Base-by-base conservation (phyloP, 805 yeast genomes). In the Crinitomyces ghanaensis region DNA sequence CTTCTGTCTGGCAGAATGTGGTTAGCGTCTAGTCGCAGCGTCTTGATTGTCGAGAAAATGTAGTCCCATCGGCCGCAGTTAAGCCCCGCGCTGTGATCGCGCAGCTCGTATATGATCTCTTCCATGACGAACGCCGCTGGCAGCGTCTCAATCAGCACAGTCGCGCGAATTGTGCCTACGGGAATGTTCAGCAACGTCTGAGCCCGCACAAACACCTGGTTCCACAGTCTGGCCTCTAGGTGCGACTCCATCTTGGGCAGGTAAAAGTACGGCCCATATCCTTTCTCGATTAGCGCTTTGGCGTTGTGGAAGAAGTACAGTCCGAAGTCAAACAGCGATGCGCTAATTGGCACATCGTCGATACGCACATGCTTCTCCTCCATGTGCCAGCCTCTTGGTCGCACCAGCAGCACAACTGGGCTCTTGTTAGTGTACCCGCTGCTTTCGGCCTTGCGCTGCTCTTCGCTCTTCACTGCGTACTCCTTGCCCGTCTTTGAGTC, bases 11-110 rank as follows among this genome's bases (percentile, higher is more conserved):
- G 82, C 41, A 75, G 65, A 41, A 74, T 58, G 43, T 69, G 73
- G 40, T 65, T 68, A 26, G 70, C 62, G 53, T 71, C 72, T 48
- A 66, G 65, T 49, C 79, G 63, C 52, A 76, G 65, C 25, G 71
- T 67, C 57, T 76, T 76, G 57, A 74, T 74, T 53, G 68, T 72
- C 30, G 75, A 67, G 64, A 75, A 76, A 45, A 75, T 74, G 62
- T 75, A 75, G 53, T 76, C 82, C 82, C 82, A 75, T 46, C 81
- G 63, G 42, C 82, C 82, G 54, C 82, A 75, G 63, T 75, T 76
- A 51, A 75, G 67, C 17, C 82, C 82, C 18, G 76, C 71, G 37
- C 72, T 70, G 59, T 76, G 82, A 46, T 68, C 69, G 50, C 80
- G 63, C 49, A 75, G 70, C 56, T 75, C 80, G 54, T 70, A 76